Evolutionary conservation across 1,284 basidiomycete genomes (phyloP), one percentile per base, ranked within the genome.

Genomic region (Fomitopsis schrenkii): DNA sequence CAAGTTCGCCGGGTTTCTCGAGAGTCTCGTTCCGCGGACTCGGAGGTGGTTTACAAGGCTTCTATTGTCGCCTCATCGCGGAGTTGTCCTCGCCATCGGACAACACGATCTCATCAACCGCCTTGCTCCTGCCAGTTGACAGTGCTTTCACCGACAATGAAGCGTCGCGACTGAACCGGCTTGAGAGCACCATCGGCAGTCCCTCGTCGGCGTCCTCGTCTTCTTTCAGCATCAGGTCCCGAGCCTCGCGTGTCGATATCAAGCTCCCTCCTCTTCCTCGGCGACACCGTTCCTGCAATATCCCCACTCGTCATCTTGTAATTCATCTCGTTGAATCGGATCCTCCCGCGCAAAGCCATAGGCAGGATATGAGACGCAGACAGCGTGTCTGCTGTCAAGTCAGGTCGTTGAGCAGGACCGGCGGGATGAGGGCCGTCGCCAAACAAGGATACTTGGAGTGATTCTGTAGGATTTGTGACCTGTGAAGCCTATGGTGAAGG

Each of bases 1-100:
- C 74, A 1, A 83, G 72, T 70, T 91, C 89, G 1, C 88, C 89
- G 3, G 88, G 87, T 46, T 90, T 82, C 12, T 79, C 72, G 19
- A 88, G 74, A 2, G 76, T 71, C 3, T 74, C 74, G 65, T 89
- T 83, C 2, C 75, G 71, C 15, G 72, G n/a, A n/a, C n/a, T n/a
- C n/a, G n/a, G 74, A 1, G 81, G 80, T 5, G 79, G 79, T 1
- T 76, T 74, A 74, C 72, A 79, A 14, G 58, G 53, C 40, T 63
- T 66, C 22, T 59, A 61, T 58, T 48, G 56, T 35, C 33, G 58
- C 30, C 45, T 52, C 41, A 45, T 53, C 33, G 19, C 64, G 40
- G 58, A 7, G 14, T 40, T 8, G 12, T 50, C 48, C 9, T 50
- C 58, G 10, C 63, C 62, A 17, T 63, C 62, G 12, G 56, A 59